These are phyloP conservation scores for Lizonia empirigonia DNA, from an alignment of 2,329 filamentous ascomycete genomes.

Conservation along the genomic window DNA sequence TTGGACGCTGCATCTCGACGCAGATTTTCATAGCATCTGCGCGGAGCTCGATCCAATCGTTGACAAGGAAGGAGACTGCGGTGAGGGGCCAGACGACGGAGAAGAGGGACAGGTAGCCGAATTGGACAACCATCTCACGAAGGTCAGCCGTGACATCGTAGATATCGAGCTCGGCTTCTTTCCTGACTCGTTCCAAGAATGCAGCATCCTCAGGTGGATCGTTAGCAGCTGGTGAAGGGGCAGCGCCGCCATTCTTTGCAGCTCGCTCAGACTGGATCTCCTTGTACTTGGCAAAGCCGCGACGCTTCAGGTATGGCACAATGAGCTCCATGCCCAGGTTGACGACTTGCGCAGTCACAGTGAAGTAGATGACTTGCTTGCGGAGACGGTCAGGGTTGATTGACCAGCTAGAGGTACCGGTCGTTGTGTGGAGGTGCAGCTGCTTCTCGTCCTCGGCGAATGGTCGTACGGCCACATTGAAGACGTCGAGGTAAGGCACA, in stretches of 20 bases:
- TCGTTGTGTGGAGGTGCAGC: conserved; percentile 53
- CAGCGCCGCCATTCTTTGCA: conserved; percentile 60
- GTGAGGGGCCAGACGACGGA: conserved; percentile 96
- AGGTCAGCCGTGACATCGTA: conserved; percentile 94
- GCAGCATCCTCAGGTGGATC: conserved; percentile 78
- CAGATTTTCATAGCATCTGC: conserved; percentile 95
- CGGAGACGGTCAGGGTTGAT: conserved; percentile 84
- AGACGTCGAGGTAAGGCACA: conserved; percentile 84
- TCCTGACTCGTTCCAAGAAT: conserved; percentile 80
- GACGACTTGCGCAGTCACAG: conserved; percentile 90
- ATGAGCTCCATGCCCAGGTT: conserved; percentile 84
- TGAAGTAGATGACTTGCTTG: conserved; percentile 94
- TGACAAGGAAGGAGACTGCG: conserved; percentile 83
- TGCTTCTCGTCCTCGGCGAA: conserved; percentile 78
- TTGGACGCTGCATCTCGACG: conserved; percentile 83
- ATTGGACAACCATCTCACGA: conserved; percentile 67
- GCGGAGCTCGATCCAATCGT: conserved; percentile 95
- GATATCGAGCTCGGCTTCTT: conserved; percentile 78
- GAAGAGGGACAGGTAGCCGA: conserved; percentile 88
- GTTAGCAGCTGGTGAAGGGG: conserved; percentile 57
- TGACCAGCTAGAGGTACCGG: conserved; percentile 65
- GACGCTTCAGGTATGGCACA: conserved; percentile 82
- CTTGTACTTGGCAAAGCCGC: conserved; percentile 78
- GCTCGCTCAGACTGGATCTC: conserved; percentile 68
- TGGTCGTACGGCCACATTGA: conserved; percentile 73